Conservation (phyloP, 2,329 filamentous ascomycete genomes). For the Simplicillium sp. region DNA sequence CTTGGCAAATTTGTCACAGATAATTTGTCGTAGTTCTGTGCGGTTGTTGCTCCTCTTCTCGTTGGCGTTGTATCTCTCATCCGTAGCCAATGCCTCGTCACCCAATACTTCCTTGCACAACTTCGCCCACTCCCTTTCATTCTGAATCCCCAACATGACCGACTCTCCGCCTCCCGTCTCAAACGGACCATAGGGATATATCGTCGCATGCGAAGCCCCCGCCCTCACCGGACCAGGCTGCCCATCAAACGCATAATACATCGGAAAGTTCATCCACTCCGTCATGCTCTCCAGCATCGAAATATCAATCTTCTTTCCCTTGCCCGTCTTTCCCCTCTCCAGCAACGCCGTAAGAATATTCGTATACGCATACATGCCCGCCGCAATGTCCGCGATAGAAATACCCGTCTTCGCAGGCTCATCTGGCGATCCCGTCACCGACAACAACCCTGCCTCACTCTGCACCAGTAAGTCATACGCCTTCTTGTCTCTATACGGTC, state of each 20-base stretch:
- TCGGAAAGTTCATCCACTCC: slow-evolving; percentile 49
- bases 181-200: slow-evolving; percentile 49
- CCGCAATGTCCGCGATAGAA: slow-evolving; percentile 44
- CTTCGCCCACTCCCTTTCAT: slow-evolving; percentile 44
- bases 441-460: slow-evolving; percentile 42
- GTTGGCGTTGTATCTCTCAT: slow-evolving; percentile 38
- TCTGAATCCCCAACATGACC: slow-evolving; percentile 49
- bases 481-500: slow-evolving; percentile 43
- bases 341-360: slow-evolving; percentile 40
- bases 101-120: slow-evolving; percentile 37
- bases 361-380: slow-evolving; percentile 41
- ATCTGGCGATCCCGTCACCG: slow-evolving; percentile 34
- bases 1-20: slow-evolving; percentile 28
- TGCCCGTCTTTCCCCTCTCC: slow-evolving; percentile 36
- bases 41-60: slow-evolving; percentile 35
- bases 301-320: slow-evolving; percentile 40
- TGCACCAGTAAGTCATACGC: slow-evolving; percentile 46
- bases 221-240: slow-evolving; percentile 30
- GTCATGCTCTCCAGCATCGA: slow-evolving; percentile 50
- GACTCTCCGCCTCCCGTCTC: slow-evolving; percentile 33
- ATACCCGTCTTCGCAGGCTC: slow-evolving; percentile 41
- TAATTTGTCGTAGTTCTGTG: slow-evolving; percentile 32
- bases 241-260: slow-evolving; percentile 42
- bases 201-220: slow-evolving; percentile 42
- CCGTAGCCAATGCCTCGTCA: slow-evolving; percentile 27